Evolutionary conservation across 768 basidiomycete genomes (phyloP).

Genomic region (Mycena galericulata): DNA sequence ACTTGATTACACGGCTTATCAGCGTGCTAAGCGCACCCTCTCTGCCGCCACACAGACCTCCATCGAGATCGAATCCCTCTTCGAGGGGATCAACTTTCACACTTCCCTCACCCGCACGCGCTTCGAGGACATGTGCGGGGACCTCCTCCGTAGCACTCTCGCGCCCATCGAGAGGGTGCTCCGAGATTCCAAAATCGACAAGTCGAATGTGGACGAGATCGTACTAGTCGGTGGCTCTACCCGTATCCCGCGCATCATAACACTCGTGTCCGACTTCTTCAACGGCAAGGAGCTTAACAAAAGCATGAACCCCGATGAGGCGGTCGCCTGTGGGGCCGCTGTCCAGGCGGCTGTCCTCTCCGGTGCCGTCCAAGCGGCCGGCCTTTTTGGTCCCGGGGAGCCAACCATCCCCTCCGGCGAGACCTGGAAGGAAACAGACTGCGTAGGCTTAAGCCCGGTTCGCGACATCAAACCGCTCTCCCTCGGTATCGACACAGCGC

Average conservation of each 20-base stretch:
- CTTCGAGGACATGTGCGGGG: conserved; percentile 73
- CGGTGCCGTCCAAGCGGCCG: not conserved
- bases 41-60: conserved; percentile 73
- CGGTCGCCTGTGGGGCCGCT: conserved; percentile 20
- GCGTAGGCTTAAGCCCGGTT: too few species aligned
- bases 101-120: conserved; percentile 76
- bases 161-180: conserved; percentile 74
- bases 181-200: conserved; percentile 18
- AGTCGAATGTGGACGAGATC: conserved; percentile 22
- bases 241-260: conserved; percentile 20
- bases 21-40: conserved; percentile 78
- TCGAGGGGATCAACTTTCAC: conserved; percentile 79
- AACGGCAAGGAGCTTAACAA: conserved; percentile 24
- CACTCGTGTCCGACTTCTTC: conserved; percentile 21
- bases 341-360: conserved; percentile 23
- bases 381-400: too few species aligned
- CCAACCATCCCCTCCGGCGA: too few species aligned
- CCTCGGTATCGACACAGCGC: conserved; percentile 28
- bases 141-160: conserved; percentile 69
- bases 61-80: conserved; percentile 69
- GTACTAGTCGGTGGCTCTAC: conserved; percentile 27
- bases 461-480: conserved; percentile 23
- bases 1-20: conserved; percentile 76
- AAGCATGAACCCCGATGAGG: conserved; percentile 26
- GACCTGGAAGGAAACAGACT: too few species aligned